Base-by-base conservation (phyloP, 768 basidiomycete species). In the Serendipita sp. region DNA sequence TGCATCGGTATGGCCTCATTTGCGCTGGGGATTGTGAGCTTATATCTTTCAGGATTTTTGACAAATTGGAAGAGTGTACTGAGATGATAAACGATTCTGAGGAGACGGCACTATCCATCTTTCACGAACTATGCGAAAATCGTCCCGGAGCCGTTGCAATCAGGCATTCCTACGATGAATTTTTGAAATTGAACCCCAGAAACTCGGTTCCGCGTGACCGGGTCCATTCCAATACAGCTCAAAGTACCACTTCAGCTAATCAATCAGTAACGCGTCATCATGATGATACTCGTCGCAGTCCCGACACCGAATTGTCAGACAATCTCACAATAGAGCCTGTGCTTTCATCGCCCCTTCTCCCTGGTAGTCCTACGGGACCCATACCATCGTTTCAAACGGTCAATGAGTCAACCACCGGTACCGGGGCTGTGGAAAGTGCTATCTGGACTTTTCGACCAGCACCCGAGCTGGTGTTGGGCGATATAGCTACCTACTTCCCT, bases 401-500 rank as follows among this genome's bases (percentile, higher is more conserved):
- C 11, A 64, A 58, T 11, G 68, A 64, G 70, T 69, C 18, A 69
- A 72, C 37, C 67, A 69, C 37, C 67, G 68, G 86, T 80, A 68
- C 83, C 84, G 3, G 87, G 89, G 79, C 81, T 67, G 78, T 76
- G 63, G 77, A 80, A 67, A 86, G 84, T 68, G 79, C 81, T 64
- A 86, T 87, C 24, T 96, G 92, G 93, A 88, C 89, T 44, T 84
- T 86, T 66, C 89, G 93, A 70, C 93, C 93, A 34, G 83, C 86
- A 51, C 84, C 93, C 0, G 96, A 98, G 75, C 88, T 89, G 69
- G 88, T 99, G 51, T 92, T 92, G 72, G 88, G 97, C 47, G 84
- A 89, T 65, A 80, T 99, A 4, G 90, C 97, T 69, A 85, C 88
- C 67, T 97, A 91, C 78, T 99, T 99, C 80, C 94, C 95, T 0